Evolutionary conservation across 164 flowering plant species (phyloP), one percentile per base, ranked within the genome.

Genomic region (Piper longum): DNA sequence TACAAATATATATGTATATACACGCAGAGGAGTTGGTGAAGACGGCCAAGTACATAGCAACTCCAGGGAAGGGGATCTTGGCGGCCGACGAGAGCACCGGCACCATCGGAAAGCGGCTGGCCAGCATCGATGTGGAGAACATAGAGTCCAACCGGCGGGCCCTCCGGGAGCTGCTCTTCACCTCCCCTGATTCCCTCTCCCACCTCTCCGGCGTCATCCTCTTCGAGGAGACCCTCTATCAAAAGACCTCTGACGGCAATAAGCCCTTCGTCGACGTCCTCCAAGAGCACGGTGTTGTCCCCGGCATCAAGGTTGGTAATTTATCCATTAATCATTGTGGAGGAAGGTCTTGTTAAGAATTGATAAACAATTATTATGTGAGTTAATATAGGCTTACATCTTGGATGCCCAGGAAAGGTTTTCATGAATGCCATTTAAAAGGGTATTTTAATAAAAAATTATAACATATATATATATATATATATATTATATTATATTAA

Each of bases 71-170:
- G 77, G 91, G 91, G 5, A 88, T 84, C 39, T 75, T 88, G 42
- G 96, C 91, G 0, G 96, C 89, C 0, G 91, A 86, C 61, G 96
- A 88, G 83, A 84, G 89, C 78, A 86, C 89, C 0, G 89, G 89
- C 66, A 88, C 96, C 17, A 88, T 86, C 39, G 95, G 95, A 5
- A 88, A 85, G 71, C 96, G 96, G 11, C 77, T 88, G 6, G 59
- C 88, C 4, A 83, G 89, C 81, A 88, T 88, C 64, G 84, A 82
- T 43, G 96, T 88, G 0, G 96, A 88, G 77, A 88, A 88, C 80
- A 77, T 80, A 26, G 91, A 88, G 72, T 66, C 89, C 63, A 88
- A 80, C 70, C 86, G 96, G 61, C 96, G 80, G 65, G 77, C 81
- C 4, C 91, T 88, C 42, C 89, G 96, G 4, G 82, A 88, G 72